Evolutionary conservation across 768 basidiomycete species (phyloP), one percentile per base, ranked within the genome.

Genomic region (Mycena belliarum): DNA sequence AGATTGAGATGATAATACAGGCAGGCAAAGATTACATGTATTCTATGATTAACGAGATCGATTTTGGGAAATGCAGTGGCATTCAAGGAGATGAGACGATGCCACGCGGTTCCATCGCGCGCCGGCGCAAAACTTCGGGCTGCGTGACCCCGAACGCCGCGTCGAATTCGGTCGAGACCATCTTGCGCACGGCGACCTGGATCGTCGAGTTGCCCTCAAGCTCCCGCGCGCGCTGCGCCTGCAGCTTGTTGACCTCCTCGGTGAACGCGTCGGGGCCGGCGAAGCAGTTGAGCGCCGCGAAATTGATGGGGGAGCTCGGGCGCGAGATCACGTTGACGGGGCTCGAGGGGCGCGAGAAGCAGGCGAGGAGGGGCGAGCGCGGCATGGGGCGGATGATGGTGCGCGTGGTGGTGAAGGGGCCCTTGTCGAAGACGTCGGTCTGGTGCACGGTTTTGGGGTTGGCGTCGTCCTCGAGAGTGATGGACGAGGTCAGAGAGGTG

Each of bases 371-470:
- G 18, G 71, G 43, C 12, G 71, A 60, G 42, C 64, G 69, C 2
- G 72, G 54, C 15, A 59, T 29, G 6, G 74, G 75, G n/a, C 71
- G 73, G 51, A 78, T 69, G 65, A 73, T 70, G 44, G 72, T 76
- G 54, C 75, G 75, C 35, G 72, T 72, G 32, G 74, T 65, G 43
- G 65, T 60, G 59, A 67, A 66, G 56, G 71, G 68, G 7, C 75
- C 74, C 15, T 68, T 65, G 57, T 68, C 67, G 46, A 55, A 63
- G 2, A 65, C 68, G 25, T 70, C 69, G 6, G 68, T 65, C 37
- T 55, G 59, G 11, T 20, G 18, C 9, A 56, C 23, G 25, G 23
- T 24, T 32, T 42, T 26, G 6, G 44, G 40, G 33, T 41, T 24
- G 42, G 21, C 23, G 21, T 43, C 48, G 20, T 50, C 61, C 52